Conservation (phyloP, 345 rosid genomes). For the Tarenaya hassleriana region DNA sequence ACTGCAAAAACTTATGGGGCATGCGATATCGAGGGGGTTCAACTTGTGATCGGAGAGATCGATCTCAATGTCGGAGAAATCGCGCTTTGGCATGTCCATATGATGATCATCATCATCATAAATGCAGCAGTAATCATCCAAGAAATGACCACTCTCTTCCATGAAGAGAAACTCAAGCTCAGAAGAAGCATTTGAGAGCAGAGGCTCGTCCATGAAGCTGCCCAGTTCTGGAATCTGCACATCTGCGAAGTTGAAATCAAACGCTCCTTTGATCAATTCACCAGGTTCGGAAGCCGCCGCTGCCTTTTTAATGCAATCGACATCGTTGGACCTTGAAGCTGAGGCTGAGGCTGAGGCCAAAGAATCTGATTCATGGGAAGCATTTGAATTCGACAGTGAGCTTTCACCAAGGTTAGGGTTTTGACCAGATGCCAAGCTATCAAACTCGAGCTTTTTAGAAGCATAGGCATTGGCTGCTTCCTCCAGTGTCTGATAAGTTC, state of each 20-base stretch:
- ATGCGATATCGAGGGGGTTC: constrained; percentile 46
- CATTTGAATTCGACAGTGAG: constrained; percentile 2
- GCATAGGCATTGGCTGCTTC: constrained; percentile 84
- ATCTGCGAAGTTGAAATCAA: constrained; percentile 33
- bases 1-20: constrained; percentile 92
- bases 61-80: constrained; percentile 40
- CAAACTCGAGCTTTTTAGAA: constrained; percentile 61
- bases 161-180: constrained; percentile 44
- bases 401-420: not conserved
- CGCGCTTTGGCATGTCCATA: constrained; percentile 68
- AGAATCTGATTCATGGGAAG: constrained; percentile 18
- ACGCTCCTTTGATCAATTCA: constrained; percentile 5
- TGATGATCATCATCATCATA: too few relatives aligned
- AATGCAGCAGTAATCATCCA: constrained; percentile 49
- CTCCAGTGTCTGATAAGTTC: constrained; percentile 73
- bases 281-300: too few relatives aligned
- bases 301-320: too few relatives aligned
- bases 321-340: not conserved
- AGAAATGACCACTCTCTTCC: constrained; percentile 41
- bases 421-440: constrained; percentile 24
- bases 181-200: constrained; percentile 18
- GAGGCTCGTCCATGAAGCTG: constrained; percentile 33
- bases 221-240: constrained; percentile 45
- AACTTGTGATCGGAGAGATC: constrained; percentile 32
- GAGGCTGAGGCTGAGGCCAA: constrained; percentile 17